phyloP scores from a whole-genome alignment of 2,329 filamentous ascomycete species.

The Fusarium avenaceum region DNA sequence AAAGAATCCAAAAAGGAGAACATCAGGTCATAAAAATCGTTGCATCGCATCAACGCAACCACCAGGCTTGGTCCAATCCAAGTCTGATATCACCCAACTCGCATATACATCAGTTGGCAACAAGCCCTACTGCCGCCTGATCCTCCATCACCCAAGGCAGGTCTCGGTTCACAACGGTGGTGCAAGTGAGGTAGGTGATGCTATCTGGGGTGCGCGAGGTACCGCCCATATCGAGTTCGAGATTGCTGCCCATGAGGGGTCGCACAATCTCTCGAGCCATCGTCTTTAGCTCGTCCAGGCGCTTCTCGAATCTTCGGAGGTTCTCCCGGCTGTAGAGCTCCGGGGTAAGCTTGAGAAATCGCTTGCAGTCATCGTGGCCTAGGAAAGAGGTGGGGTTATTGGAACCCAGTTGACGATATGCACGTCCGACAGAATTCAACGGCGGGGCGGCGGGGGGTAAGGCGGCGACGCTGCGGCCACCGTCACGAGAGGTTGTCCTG shows the following conservation, averaged over 20 bases:
- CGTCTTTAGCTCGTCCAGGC: constrained; percentile 89
- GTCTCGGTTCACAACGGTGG: constrained; percentile 62
- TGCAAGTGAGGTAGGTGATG: constrained; percentile 66
- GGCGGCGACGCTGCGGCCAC: constrained; percentile 51
- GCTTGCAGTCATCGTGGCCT: constrained; percentile 87
- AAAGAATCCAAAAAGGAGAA: constrained; percentile 35
- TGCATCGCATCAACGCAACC: constrained; percentile 39
- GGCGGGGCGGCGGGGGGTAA: constrained; percentile 59
- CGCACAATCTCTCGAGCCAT: constrained; percentile 85
- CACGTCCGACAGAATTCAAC: constrained; percentile 74
- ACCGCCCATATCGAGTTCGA: constrained; percentile 79
- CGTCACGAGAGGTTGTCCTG: constrained; percentile 49
- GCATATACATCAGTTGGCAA: constrained; percentile 21
- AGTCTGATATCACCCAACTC: constrained; percentile 11
- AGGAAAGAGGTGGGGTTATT: constrained; percentile 74
- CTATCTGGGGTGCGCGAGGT: constrained; percentile 58
- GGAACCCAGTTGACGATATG: constrained; percentile 82
- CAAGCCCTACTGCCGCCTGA: constrained; percentile 37
- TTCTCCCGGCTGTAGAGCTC: constrained; percentile 91
- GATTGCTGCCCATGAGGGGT: constrained; percentile 85
- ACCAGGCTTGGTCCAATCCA: constrained; percentile 17
- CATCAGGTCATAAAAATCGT: constrained; percentile 45
- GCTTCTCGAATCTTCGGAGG: constrained; percentile 84
- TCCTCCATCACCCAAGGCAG: constrained; percentile 63
- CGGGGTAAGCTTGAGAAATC: constrained; percentile 85